phyloP scores from a whole-genome alignment of 179 eudicot species.

The Beta lomatogona region DNA sequence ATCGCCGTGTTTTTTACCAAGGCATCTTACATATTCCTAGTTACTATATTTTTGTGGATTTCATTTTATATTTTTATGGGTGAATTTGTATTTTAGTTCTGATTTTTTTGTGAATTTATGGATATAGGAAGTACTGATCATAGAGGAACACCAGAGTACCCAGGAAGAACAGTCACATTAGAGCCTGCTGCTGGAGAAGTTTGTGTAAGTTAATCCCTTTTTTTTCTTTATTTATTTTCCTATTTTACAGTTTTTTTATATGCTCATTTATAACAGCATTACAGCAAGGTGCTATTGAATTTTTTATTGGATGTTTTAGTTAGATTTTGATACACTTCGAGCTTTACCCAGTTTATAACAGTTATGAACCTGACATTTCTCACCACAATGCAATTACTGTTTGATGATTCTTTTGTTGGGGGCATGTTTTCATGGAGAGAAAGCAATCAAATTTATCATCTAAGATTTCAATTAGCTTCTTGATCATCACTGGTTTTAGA shows the following conservation, averaged over 20 bases:
- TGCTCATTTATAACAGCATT: not conserved
- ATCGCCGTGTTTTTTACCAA: slow-evolving; percentile 91
- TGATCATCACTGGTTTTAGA: not conserved
- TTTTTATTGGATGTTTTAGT: no score
- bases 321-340: no score
- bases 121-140: slow-evolving; percentile 91
- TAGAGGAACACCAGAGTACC: slow-evolving; percentile 85
- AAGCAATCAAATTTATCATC: not conserved
- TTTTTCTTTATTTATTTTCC: not conserved
- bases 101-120: slow-evolving; percentile 19
- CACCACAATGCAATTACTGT: no score
- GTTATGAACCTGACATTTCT: no score
- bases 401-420: no score
- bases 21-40: slow-evolving; percentile 32
- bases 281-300: not conserved
- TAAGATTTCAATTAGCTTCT: not conserved
- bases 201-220: slow-evolving; percentile 52
- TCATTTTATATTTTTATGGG: not conserved
- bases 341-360: no score
- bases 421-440: no score
- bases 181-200: slow-evolving; percentile 76
- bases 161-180: slow-evolving; percentile 91
- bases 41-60: not conserved
- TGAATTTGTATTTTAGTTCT: not conserved
- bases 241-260: not conserved